Percentiles rank a stretch among this genome's conserved stretches.
Evolutionary conservation across 441 rosid genomes (phyloP).

Genomic region (Daphne laureola): DNA sequence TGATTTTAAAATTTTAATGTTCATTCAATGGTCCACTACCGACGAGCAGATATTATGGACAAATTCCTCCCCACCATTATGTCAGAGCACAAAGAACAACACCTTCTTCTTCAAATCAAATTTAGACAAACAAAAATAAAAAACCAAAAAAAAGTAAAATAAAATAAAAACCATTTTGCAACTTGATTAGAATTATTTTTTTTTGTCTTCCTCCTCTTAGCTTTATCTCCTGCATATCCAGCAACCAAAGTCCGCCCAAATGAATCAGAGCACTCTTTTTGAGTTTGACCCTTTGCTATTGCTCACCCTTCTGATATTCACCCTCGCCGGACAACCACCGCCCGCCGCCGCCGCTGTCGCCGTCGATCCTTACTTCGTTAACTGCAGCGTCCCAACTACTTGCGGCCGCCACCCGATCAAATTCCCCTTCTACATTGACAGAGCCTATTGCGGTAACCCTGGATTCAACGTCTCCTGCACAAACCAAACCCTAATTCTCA

Average conservation of each 20-base stretch:
- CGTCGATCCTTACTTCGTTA: slow-evolving; percentile 13
- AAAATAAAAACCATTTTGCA: too few species aligned
- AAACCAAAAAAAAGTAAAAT: too few species aligned
- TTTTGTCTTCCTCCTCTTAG: slow-evolving; percentile 1
- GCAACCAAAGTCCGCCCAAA: slow-evolving; percentile 8
- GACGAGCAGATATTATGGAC: slow-evolving; percentile 1
- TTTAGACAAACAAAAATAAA: too few species aligned
- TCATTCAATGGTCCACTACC: slow-evolving; percentile 22
- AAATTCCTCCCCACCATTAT: not conserved
- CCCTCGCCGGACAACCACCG: slow-evolving; percentile 10
- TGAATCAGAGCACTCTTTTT: slow-evolving; percentile 8
- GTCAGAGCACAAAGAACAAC: not conserved
- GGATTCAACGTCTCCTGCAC: slow-evolving; percentile 37
- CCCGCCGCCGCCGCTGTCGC: slow-evolving; percentile 19
- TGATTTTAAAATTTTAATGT: not conserved
- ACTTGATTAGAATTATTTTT: not conserved
- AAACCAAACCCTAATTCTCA: slow-evolving; percentile 17
- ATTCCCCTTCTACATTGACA: slow-evolving; percentile 33
- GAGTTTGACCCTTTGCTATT: not conserved
- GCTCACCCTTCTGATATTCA: slow-evolving; percentile 1
- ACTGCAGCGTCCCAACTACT: slow-evolving; percentile 23
- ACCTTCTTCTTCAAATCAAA: not conserved
- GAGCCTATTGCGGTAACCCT: slow-evolving; percentile 37
- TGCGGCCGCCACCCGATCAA: slow-evolving; percentile 31
- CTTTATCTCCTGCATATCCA: not conserved